Base-by-base conservation (phyloP, 2,329 filamentous ascomycete species). In the Bipolaris bicolor region DNA sequence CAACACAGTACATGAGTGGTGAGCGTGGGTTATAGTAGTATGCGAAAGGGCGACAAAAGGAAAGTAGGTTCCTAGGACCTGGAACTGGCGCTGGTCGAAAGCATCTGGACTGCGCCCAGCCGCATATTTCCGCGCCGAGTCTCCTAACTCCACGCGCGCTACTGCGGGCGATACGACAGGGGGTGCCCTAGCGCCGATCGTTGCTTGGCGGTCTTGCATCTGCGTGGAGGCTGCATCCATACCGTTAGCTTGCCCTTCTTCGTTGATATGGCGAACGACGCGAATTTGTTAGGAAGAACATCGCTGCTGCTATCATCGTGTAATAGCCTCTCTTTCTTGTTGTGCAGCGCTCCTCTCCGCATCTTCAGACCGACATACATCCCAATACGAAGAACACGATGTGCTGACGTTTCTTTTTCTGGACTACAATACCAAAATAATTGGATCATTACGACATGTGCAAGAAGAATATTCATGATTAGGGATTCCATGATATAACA, bases 71-170 rank as follows among this genome's bases (percentile, higher is more conserved):
- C 11, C 29, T 26, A 16, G 26, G 9, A 34, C 18, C 18, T 33
- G 22, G 13, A n/a, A 33, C 11, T 11, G 37, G 37, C 37, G 37
- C 48, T 20, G 48, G 15, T 43, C 4, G 37, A 33, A 26, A 37
- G 16, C 26, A 43, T 50, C n/a, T 41, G 16, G 29, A 43, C 18
- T 20, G 16, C 22, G 9, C 6, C 37, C 37, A 41, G 37, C 37
- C 37, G 46, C 29, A 37, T 15, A 39, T 39, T 52, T 40, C 40
- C 33, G 39, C 49, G 29, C 31, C 49, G 10, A 31, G 29, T 13
- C 49, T 52, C 29, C 40, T 36, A 40, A 40, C 49, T 41, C 49
- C 10, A 37, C 31, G 40, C 49, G 41, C 22, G 29, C 49, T 44
- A 39, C 22, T 36, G 49, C 40, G 37, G 31, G 24, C 40, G 16